Base-by-base conservation (phyloP, 768 basidiomycete species). In the Phanerochaete sordida region DNA sequence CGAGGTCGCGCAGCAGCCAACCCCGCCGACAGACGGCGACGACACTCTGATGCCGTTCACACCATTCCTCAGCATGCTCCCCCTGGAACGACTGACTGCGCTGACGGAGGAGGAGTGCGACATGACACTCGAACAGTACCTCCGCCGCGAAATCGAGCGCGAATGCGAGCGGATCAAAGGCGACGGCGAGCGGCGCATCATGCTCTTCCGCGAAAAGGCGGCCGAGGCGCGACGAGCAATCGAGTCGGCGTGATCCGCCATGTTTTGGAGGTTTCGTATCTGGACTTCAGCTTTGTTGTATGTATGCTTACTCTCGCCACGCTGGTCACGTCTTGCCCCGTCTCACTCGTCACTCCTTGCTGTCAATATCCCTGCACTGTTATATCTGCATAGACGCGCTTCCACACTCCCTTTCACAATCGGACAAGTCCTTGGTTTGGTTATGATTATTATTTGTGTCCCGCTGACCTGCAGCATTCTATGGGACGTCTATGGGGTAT, bases 71-170 rank as follows among this genome's bases (percentile, higher is more conserved):
- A 33, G 69, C 19, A 50, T 61, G 47, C 15, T 71, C 11, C 65
- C 73, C 6, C 48, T 71, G 45, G 63, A 62, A 45, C 61, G 66
- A 45, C 63, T 72, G 12, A 37, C 60, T 13, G 62, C 63, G 24
- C 75, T 91, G 43, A 84, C 79, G 6, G 87, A 88, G 47, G 83
- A 82, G 21, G 89, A 94, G 69, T 77, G 86, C 60, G 74, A 78
- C 21, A 87, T 94, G 89, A 89, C 91, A 0, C 80, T 95, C 50
- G 92, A 94, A 67, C 84, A 94, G 67, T 90, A 90, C 84, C 85
- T 93, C 59, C 79, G 87, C 57, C 82, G 84, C 64, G 91, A 93
- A 73, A 88, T 91, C 70, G 79, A 79, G 63, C 72, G 83, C 48
- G 81, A 91, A 72, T 85, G 83, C 64, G 84, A 87, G 63, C 82